These are phyloP conservation scores for Fusarium pseudonygamai DNA, from an alignment of 2,329 filamentous ascomycete genomes.

Conservation along the genomic window DNA sequence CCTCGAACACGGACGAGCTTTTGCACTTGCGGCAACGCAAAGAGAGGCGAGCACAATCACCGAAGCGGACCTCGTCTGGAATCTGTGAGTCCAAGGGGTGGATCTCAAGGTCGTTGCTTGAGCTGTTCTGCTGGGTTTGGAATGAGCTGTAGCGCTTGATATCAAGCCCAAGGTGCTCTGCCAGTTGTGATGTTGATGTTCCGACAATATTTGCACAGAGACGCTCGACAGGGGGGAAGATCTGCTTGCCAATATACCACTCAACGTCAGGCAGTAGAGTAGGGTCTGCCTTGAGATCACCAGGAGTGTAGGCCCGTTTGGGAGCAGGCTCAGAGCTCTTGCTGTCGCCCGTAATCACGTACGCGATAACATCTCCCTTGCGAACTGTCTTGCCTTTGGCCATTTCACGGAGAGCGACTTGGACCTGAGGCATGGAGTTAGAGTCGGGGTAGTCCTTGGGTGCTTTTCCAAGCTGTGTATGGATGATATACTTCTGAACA, in stretches of 20 bases:
- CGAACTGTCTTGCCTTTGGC: conserved; percentile 87
- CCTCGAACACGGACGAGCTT: conserved; percentile 76
- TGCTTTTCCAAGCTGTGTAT: conserved; percentile 94
- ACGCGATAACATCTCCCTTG: conserved; percentile 95
- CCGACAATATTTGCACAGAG: conserved; percentile 95
- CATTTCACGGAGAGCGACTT: conserved; percentile 90
- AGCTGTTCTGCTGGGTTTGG: conserved; percentile 58
- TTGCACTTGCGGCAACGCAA: conserved; percentile 88
- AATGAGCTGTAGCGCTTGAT: conserved; percentile 78
- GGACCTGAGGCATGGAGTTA: conserved; percentile 95
- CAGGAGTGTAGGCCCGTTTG: conserved; percentile 87
- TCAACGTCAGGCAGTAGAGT: conserved; percentile 89
- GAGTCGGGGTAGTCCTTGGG: conserved; percentile 95
- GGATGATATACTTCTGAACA: conserved; percentile 92
- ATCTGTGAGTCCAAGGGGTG: conserved; percentile 94
- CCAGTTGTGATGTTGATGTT: conserved; percentile 88
- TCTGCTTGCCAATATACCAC: conserved; percentile 98
- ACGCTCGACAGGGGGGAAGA: conserved; percentile 96
- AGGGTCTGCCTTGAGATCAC: conserved; percentile 81
- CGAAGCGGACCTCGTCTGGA: conserved; percentile 89
- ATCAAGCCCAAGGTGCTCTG: conserved; percentile 93
- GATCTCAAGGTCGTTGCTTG: conserved; percentile 74
- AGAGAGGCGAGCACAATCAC: conserved; percentile 77
- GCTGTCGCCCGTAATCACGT: conserved; percentile 85
- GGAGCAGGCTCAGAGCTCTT: conserved; percentile 75